Evolutionary conservation across 345 rosid species (phyloP), one percentile per base, ranked within the genome.

Genomic region (Rhizophora apiculata): DNA sequence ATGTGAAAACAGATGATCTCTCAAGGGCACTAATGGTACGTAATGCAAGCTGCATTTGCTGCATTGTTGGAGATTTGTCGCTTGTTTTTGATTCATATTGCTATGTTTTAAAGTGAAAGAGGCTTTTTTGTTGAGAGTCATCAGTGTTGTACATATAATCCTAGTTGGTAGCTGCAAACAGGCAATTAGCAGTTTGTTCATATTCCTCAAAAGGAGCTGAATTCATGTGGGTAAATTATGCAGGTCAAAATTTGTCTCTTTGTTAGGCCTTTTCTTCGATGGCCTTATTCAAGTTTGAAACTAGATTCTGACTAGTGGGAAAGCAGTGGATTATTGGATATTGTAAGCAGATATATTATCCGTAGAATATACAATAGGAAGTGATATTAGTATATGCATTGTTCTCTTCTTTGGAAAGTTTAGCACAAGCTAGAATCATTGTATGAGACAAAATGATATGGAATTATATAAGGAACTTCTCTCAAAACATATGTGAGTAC

Each of bases 21-120:
- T 86, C 97, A 66, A 80, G 74, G 73, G 95, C 87, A 63, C 76
- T 94, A 67, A 79, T 86, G 92, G 99, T 94, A 85, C 55, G 87
- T 72, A 63, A 36, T 63, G 39, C 60, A 46, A 48, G 62, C 55
- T 24, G 16, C 54, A 70, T 71, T 67, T 71, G 37, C 75, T 64
- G 7, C 64, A 46, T 63, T 73, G 36, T 52, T 6, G 20, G 65
- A 57, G 53, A 37, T 52, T 27, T 48, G 37, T 39, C 4, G 0
- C 48, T 39, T 2, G 16, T 39, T 39, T 39, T 39, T 39, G 3
- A 11, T 39, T 39, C 15, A 11, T 16, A 39, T 9, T 39, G 48
- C 16, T 39, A 10, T 39, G 48, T 39, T 39, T 10, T 39, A 39
- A 39, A 10, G 46, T 3, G 2, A 39, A 10, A 11, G 48, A 39